A percentile compares a stretch with the other conserved stretches of the same genome.
Conservation (phyloP, 129 eudicot genomes). For the Flaveria trinervia region DNA sequence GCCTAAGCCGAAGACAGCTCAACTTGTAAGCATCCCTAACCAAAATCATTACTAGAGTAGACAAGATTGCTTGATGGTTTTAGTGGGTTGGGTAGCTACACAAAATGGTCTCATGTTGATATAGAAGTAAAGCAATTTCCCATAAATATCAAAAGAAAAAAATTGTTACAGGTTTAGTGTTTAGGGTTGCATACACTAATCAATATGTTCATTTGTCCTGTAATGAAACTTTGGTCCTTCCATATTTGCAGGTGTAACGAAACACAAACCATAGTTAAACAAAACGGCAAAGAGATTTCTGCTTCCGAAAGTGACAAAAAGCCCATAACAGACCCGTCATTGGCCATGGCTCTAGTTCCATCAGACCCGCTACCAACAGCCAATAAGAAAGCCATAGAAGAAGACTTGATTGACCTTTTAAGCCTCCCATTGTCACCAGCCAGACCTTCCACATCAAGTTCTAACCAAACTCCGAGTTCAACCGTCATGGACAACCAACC, state of each 20-base stretch:
- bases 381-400: constrained; percentile 30
- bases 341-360: constrained; percentile 62
- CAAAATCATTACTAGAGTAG: too few relatives aligned
- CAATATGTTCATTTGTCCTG: neutral
- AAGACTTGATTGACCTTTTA: constrained; percentile 75
- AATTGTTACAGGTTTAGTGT: too few relatives aligned
- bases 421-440: constrained; percentile 60
- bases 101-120: neutral
- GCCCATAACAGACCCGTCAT: constrained; percentile 11
- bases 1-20: too few relatives aligned
- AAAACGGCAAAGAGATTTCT: constrained; percentile 1
- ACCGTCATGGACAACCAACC: constrained; percentile 35
- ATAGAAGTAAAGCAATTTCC: neutral
- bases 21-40: too few relatives aligned
- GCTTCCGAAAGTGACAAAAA: constrained; percentile 6
- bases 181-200: too few relatives aligned
- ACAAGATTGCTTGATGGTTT: neutral
- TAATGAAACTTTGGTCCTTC: neutral
- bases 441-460: constrained; percentile 34
- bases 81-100: neutral
- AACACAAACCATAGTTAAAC: constrained; percentile 36
- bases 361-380: constrained; percentile 51
- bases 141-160: too few relatives aligned
- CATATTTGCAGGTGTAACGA: constrained; percentile 53
- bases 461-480: constrained; percentile 31